Evolutionary conservation across 202 grass and related monocot genomes (phyloP).

Genomic region (Hordeum pubiflorum): DNA sequence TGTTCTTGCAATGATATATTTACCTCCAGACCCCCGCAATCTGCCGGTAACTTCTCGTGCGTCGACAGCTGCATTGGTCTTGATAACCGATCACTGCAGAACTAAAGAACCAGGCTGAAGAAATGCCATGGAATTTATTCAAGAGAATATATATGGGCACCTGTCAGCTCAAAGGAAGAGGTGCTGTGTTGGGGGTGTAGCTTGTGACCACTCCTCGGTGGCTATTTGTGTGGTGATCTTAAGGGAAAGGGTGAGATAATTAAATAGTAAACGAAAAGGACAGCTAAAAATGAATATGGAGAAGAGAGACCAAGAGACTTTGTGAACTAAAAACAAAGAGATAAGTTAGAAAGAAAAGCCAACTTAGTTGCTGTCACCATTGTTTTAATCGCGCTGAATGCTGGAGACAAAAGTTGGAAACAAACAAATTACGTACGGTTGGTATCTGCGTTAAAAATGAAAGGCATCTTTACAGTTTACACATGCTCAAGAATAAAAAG

Average conservation of each 20-base stretch:
- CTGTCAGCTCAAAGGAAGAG: constrained; percentile 1
- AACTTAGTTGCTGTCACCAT: background rate
- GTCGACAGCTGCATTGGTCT: background rate
- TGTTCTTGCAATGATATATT: background rate
- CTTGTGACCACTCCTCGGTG: background rate
- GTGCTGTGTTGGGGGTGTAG: background rate
- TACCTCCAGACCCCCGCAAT: background rate
- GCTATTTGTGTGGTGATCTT: background rate
- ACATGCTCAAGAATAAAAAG: background rate
- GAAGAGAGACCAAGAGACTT: background rate
- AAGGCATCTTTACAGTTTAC: background rate
- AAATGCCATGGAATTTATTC: background rate
- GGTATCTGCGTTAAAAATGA: background rate
- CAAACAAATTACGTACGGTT: background rate
- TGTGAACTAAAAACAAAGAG: background rate
- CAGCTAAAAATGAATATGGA: background rate
- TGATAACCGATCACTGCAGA: background rate
- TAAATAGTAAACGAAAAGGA: background rate
- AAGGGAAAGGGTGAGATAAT: background rate
- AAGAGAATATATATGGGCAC: background rate
- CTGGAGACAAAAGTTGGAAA: background rate
- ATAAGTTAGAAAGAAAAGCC: background rate
- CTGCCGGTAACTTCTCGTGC: background rate
- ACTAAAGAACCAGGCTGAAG: background rate
- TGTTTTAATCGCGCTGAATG: background rate